Evolutionary conservation across 2,329 filamentous ascomycete genomes (phyloP), one percentile per base, ranked within the genome.

Genomic region (Didymosphaeria variabile): DNA sequence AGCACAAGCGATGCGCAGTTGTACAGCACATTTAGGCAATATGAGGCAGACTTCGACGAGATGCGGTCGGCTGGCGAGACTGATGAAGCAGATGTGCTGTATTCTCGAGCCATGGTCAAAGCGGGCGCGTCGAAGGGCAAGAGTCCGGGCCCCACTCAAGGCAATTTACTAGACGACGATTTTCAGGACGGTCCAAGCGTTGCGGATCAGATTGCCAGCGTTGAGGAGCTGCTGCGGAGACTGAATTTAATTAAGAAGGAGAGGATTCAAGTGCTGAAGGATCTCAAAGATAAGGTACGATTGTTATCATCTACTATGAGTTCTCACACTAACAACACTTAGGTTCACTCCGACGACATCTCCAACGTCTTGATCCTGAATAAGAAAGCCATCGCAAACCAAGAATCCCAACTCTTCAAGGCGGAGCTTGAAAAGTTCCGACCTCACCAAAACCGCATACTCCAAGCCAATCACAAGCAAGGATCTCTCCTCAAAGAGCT

Each of bases 401-500:
- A 95, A 72, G 95, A 99, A 77, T 90, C 85, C 13, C 93, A 97
- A 72, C 86, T 99, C 2, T 99, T 99, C 81, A 91, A 97, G 76
- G 89, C 93, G 17, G 95, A 99, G 78, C 85, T 99, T n/a, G 94
- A 98, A 79, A 99, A 99, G 78, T 99, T 97, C 80, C 85, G 93
- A 45, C 91, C 93, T 31, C 92, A 97, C 72, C 95, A 98, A 75
- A 97, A 91, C 71, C 89, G 95, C 36, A 86, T 99, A 17, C 82
- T 97, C 9, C 93, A 97, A 77, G 94, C 95, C 15, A 96, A 93
- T 64, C 95, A 99, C 80, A 99, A 97, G 80, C 95, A 99, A 77
- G 89, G 92, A 0, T 90, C 92, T 0, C 82, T 99, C 57, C 93
- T 99, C 88, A 98, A 98, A 79, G 95, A 99, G 70, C 85, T 99